phyloP scores from a whole-genome alignment of 805 yeast genomes.

The Lachancea thermotolerans region DNA sequence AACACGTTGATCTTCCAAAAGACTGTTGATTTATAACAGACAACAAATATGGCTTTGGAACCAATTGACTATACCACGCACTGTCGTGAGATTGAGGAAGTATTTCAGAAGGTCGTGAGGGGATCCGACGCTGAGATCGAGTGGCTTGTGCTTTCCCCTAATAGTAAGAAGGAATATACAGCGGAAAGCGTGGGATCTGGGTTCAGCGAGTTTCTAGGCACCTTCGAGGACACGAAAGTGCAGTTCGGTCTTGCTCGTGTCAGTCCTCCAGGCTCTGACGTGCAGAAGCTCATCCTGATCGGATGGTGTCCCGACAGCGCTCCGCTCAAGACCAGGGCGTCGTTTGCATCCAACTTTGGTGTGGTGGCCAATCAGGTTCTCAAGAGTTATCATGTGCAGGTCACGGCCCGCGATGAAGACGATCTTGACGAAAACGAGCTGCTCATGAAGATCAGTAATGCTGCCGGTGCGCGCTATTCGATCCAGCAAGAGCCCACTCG shows the following conservation, averaged over 20 bases:
- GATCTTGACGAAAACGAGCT: constrained; percentile 79
- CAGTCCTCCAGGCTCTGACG: constrained; percentile 86
- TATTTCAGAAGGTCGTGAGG: constrained; percentile 72
- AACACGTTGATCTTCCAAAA: no score
- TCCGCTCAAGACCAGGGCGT: constrained; percentile 66
- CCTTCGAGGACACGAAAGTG: constrained; percentile 80
- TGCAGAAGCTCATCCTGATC: constrained; percentile 71
- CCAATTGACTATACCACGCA: constrained; percentile 55
- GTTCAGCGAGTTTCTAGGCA: constrained; percentile 68
- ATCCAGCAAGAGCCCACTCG: constrained; percentile 36
- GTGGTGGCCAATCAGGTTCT: constrained; percentile 58
- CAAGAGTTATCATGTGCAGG: constrained; percentile 88
- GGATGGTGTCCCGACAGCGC: constrained; percentile 99
- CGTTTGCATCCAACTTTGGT: constrained; percentile 72
- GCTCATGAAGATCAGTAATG: constrained; percentile 69
- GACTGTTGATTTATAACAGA: background rate
- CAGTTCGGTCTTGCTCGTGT: constrained; percentile 89
- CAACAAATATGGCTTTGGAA: constrained; percentile 32
- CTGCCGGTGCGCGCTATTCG: constrained; percentile 94
- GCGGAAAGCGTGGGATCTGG: constrained; percentile 49
- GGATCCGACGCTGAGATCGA: constrained; percentile 57
- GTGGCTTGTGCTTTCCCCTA: constrained; percentile 80
- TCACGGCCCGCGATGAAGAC: constrained; percentile 91
- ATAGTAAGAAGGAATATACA: constrained; percentile 40
- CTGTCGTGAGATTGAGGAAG: constrained; percentile 65